phyloP scores from a whole-genome alignment of 2,329 filamentous ascomycete genomes.

The Aspergillus amoenus region DNA sequence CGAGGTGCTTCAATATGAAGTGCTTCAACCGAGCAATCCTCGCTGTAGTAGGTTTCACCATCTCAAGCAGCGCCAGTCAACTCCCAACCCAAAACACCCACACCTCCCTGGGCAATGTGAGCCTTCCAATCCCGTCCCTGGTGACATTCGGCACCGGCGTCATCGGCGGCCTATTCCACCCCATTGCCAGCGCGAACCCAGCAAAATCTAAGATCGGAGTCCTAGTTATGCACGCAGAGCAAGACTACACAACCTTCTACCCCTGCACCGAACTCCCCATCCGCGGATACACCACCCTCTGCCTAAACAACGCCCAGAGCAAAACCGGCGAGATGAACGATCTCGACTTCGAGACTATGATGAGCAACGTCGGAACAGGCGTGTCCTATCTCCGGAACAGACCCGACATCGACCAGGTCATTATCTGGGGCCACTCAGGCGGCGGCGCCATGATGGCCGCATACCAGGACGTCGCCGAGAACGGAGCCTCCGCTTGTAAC shows the following conservation, averaged over 20 bases:
- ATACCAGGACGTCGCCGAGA: neutral
- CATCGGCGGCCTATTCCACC: neutral
- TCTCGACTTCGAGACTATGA: neutral
- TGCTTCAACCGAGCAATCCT: neutral
- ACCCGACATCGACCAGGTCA: neutral
- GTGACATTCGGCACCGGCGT: neutral
- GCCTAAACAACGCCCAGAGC: neutral
- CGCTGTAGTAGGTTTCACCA: fast-evolving
- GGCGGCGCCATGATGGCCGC: neutral
- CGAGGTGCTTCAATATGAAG: too few relatives aligned
- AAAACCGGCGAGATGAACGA: neutral
- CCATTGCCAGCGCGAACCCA: neutral
- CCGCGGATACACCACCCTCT: neutral
- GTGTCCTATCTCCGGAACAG: neutral
- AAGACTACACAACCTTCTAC: neutral
- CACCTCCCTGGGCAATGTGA: neutral
- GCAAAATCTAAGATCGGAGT: neutral
- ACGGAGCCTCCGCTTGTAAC: neutral
- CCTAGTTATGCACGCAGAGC: neutral
- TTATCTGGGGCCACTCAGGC: neutral
- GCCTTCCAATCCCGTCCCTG: neutral
- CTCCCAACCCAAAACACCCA: neutral
- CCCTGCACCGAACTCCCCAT: neutral
- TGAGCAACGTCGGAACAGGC: neutral
- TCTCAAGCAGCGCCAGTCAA: neutral